Conservation (phyloP, 78 protist genomes). For the Emiliania huxleyi region DNA sequence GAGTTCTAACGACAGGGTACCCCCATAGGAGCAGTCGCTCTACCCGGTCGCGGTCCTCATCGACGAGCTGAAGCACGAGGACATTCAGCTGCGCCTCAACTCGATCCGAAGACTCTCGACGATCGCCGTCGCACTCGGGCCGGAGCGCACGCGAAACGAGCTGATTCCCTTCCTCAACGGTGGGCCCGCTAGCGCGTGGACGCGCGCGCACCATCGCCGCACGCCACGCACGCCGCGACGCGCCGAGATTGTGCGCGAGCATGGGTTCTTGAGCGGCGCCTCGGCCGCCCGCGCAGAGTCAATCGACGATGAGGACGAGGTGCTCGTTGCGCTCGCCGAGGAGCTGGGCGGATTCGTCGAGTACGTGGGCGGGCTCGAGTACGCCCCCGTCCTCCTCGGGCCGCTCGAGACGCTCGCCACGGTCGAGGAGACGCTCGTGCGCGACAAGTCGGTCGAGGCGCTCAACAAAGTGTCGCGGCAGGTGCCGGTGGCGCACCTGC, state of each 20-base stretch:
- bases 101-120: constrained; percentile 81
- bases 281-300: constrained; percentile 15
- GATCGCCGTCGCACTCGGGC: constrained; percentile 91
- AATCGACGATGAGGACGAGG: constrained; percentile 94
- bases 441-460: constrained; percentile 93
- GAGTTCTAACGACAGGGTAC: too few relatives aligned
- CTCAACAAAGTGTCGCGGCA: constrained; percentile 59
- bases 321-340: constrained; percentile 87
- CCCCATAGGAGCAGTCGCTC: neutral
- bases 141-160: constrained; percentile 90
- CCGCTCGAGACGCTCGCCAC: constrained; percentile 87
- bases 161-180: constrained; percentile 91
- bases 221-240: too few relatives aligned
- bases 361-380: constrained; percentile 88
- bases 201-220: too few relatives aligned
- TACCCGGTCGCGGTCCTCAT: constrained; percentile 30
- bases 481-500: constrained; percentile 55
- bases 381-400: constrained; percentile 70
- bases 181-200: too few relatives aligned
- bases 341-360: constrained; percentile 86
- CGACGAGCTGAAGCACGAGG: constrained; percentile 78
- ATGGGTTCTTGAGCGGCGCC: too few relatives aligned
- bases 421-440: constrained; percentile 90
- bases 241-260: too few relatives aligned
- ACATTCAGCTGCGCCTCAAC: constrained; percentile 85